Conservation (phyloP, 306 rosid species). For the Castanea sativa region DNA sequence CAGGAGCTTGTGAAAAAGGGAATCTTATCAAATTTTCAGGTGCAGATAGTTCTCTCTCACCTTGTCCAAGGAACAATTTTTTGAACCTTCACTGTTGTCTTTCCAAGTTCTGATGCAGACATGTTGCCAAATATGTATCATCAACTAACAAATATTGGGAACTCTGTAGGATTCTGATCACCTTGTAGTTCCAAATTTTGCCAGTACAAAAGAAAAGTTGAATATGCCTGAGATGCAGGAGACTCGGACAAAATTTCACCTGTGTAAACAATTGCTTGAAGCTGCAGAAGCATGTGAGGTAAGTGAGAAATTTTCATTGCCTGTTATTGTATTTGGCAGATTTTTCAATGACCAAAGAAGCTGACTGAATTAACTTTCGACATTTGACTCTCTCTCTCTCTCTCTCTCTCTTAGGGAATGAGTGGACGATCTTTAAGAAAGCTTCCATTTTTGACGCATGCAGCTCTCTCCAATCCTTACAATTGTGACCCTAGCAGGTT, state of each 20-base stretch:
- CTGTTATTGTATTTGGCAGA: neutral
- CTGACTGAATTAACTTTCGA: neutral
- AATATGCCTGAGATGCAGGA: conserved; percentile 42
- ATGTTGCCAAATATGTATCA: conserved; percentile 19
- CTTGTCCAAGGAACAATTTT: conserved; percentile 6
- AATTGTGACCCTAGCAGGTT: conserved; percentile 65
- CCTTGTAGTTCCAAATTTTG: conserved; percentile 52
- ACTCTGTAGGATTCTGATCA: conserved; percentile 51
- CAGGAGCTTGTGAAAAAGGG: conserved; percentile 72
- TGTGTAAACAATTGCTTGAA: conserved; percentile 62
- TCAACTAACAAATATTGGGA: conserved; percentile 24
- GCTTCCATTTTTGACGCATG: conserved; percentile 90
- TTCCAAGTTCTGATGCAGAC: neutral
- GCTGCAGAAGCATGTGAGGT: conserved; percentile 95
- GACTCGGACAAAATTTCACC: conserved; percentile 32
- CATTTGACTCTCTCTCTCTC: neutral
- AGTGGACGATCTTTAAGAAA: conserved; percentile 92
- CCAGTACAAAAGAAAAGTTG: conserved; percentile 56
- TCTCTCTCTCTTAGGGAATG: conserved; percentile 56
- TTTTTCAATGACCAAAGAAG: conserved; percentile 2
- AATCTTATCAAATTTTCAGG: conserved; percentile 63
- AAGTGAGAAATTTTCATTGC: conserved; percentile 15
- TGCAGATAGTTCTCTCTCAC: conserved; percentile 26
- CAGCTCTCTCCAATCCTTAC: conserved; percentile 65
- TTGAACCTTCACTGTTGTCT: neutral